Percentiles rank a stretch among this genome's conserved stretches.
These are phyloP conservation scores for Phytophthora hybrid DNA, from an alignment of 352 stramenopile species.

Conservation along the genomic window DNA sequence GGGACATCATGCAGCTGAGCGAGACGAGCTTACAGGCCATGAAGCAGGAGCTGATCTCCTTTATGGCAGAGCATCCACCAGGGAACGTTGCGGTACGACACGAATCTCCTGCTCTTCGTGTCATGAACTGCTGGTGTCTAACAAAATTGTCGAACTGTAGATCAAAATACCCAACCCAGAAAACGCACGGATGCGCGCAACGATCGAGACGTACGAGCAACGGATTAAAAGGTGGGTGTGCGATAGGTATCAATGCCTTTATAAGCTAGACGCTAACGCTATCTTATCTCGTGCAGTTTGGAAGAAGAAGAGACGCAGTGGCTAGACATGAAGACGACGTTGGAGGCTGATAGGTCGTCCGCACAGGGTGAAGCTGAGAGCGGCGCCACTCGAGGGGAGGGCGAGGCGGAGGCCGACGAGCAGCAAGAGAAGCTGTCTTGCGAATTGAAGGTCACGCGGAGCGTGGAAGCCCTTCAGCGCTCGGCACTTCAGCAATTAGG, in stretches of 20 bases:
- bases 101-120: not conserved
- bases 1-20: conserved; percentile 75
- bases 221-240: conserved; percentile 44
- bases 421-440: conserved; percentile 35
- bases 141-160: conserved; percentile 16
- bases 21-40: conserved; percentile 74
- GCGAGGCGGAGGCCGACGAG: conserved; percentile 9
- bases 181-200: conserved; percentile 62
- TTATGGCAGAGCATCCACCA: conserved; percentile 60
- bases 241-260: not conserved
- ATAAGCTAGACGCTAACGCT: not conserved
- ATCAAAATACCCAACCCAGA: conserved; percentile 66
- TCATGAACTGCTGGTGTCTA: conserved; percentile 4
- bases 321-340: conserved; percentile 47
- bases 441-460: conserved; percentile 54
- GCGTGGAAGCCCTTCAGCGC: conserved; percentile 57
- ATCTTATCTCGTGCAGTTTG: conserved; percentile 35
- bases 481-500: conserved; percentile 53
- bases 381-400: not conserved
- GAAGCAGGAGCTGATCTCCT: conserved; percentile 68
- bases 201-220: conserved; percentile 60
- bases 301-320: conserved; percentile 66
- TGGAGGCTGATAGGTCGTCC: conserved; percentile 42
- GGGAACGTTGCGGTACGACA: conserved; percentile 53
- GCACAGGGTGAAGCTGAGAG: conserved; percentile 14